Conservation (phyloP, 495 filamentous ascomycete species). For the Tuber melanosporum region DNA sequence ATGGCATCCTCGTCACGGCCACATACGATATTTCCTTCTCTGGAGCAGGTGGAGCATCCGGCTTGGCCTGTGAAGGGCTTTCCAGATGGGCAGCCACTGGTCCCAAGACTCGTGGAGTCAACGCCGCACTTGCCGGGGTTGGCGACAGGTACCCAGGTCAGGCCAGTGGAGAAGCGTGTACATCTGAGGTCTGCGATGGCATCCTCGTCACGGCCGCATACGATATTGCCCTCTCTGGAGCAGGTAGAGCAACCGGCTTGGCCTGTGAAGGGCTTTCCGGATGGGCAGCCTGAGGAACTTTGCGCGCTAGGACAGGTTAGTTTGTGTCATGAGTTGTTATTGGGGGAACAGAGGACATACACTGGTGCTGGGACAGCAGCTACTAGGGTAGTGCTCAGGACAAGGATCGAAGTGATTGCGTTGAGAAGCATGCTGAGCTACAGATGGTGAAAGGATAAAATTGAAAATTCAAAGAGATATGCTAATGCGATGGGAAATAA, state of each 20-base stretch:
- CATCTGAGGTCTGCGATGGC: background rate
- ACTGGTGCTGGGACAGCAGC: background rate
- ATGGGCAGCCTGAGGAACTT: background rate
- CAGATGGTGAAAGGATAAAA: background rate
- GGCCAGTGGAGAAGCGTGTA: background rate
- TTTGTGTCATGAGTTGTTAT: background rate
- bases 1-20: background rate
- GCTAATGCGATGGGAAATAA: background rate
- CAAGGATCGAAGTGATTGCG: background rate
- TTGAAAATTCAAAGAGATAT: background rate
- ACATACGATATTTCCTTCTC: background rate
- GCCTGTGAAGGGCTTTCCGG: background rate
- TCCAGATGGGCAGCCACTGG: background rate
- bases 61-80: conserved; percentile 6
- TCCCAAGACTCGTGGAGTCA: background rate
- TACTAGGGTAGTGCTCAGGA: background rate
- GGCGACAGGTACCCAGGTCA: background rate
- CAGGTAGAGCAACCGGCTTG: background rate
- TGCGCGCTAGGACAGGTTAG: background rate
- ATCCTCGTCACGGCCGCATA: background rate
- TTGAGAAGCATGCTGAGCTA: background rate
- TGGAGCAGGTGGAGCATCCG: background rate
- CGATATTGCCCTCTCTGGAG: background rate
- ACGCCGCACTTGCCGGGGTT: background rate
- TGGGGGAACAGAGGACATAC: background rate